Conservation (phyloP, 805 yeast genomes). For the Maudiozyma turicensis region DNA sequence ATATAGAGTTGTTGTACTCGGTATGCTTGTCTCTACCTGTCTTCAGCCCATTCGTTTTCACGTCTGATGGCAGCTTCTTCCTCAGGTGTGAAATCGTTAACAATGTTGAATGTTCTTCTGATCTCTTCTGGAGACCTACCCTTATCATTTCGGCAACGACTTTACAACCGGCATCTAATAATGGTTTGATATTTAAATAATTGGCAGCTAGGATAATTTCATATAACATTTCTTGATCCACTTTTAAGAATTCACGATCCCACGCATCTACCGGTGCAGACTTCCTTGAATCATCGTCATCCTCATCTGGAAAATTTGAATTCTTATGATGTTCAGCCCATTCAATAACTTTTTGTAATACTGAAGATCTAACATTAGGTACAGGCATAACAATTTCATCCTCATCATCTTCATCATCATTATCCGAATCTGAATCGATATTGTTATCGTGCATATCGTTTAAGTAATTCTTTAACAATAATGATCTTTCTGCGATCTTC, state of each 20-base stretch:
- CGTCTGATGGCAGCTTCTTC: conserved; percentile 82
- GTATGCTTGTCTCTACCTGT: conserved; percentile 37
- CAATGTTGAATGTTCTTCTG: conserved; percentile 69
- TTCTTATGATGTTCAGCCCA: conserved; percentile 95
- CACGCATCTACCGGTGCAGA: conserved; percentile 91
- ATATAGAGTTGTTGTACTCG: background rate
- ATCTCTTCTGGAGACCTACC: conserved; percentile 75
- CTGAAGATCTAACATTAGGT: conserved; percentile 82
- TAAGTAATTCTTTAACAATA: conserved; percentile 77
- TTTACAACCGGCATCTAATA: conserved; percentile 70
- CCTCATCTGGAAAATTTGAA: conserved; percentile 64
- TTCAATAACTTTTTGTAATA: conserved; percentile 81
- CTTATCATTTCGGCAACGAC: conserved; percentile 78
- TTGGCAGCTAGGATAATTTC: conserved; percentile 78
- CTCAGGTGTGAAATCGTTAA: conserved; percentile 76
- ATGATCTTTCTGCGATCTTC: conserved; percentile 78
- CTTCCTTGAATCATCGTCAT: conserved; percentile 75
- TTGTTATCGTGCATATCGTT: conserved; percentile 57
- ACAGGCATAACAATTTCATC: conserved; percentile 76
- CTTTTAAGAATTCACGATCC: conserved; percentile 90
- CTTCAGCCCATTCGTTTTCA: conserved; percentile 89
- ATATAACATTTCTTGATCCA: conserved; percentile 83
- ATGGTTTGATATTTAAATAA: conserved; percentile 63
- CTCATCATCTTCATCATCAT: conserved; percentile 35
- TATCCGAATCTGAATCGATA: conserved; percentile 31